Base-by-base conservation (phyloP, 78 protist genomes). In the Planoprotostelium fungivorum region DNA sequence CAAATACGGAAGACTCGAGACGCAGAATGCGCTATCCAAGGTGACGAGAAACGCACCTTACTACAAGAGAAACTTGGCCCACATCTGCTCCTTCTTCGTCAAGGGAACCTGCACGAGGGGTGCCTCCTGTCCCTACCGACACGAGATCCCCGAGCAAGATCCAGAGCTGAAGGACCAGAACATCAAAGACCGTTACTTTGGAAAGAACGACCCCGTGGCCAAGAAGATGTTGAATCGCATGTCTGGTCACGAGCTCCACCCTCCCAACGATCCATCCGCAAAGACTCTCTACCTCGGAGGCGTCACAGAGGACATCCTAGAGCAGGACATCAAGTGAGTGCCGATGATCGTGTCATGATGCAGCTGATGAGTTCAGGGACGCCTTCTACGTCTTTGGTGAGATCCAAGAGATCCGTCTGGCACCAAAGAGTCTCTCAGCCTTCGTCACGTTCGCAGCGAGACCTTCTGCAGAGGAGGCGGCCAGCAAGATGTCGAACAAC, bases 31-130 rank as follows among this genome's bases (percentile, higher is more conserved):
- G 0, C 37, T 93, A 9, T 37, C 83, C 83, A 73, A 91, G 38
- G 88, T 96, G 0, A 92, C 95, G n/a, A n/a, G 95, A 36, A 23
- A 88, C 37, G 37, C 37, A 37, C 98, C 98, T 5, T 93, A 94
- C 85, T 88, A 88, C 86, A 94, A 94, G 39, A 94, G 93, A 25
- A 96, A 94, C 84, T 35, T 36, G 0, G 87, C 97, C 34, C 94
- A 90, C 84, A 63, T 95, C 1, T 96, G 98, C 87, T 88, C 97
- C 34, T 96, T 94, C 92, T 96, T 89, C 88, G 89, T 95, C 87
- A 94, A 93, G 51, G 98, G 98, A 5, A 63, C 36, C 37, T 96
- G 98, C 89, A 95, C 89, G 36, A 88, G 98, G 34, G 98, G 98
- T 37, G 90, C 39, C 37, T 86, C 83, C 34, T 96, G 98, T 51